A percentile compares a stretch with the other conserved stretches of the same genome.
These are phyloP conservation scores for sweet orange (Citrus sinensis) DNA, from an alignment of 345 rosid genomes.

Conservation along the genomic window DVS_A1.0 CM039169.1:32999501-33000000, in stretches of 20 bases:
- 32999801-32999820: constrained; percentile 28
- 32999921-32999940: not conserved
- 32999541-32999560: constrained; percentile 80
- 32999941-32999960: not conserved
- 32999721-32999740: constrained; percentile 31
- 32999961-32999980: not conserved
- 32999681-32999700: constrained; percentile 52
- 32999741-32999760: not conserved
- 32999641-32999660: constrained; percentile 71
- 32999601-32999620: constrained; percentile 58
- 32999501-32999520: not conserved
- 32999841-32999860: constrained; percentile 57
- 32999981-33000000: not conserved
- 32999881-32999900: constrained; percentile 62
- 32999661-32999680: constrained; percentile 54
- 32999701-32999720: constrained; percentile 65
- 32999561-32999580: constrained; percentile 53
- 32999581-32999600: constrained; percentile 73
- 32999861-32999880: constrained; percentile 58
- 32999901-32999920: not conserved
- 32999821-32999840: constrained; percentile 53
- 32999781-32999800: not conserved
- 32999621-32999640: constrained; percentile 73
- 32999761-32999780: not conserved
- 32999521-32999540: constrained; percentile 64